Evolutionary conservation across 805 yeast species (phyloP), one percentile per base, ranked within the genome.

Genomic region (Candida silvatica): DNA sequence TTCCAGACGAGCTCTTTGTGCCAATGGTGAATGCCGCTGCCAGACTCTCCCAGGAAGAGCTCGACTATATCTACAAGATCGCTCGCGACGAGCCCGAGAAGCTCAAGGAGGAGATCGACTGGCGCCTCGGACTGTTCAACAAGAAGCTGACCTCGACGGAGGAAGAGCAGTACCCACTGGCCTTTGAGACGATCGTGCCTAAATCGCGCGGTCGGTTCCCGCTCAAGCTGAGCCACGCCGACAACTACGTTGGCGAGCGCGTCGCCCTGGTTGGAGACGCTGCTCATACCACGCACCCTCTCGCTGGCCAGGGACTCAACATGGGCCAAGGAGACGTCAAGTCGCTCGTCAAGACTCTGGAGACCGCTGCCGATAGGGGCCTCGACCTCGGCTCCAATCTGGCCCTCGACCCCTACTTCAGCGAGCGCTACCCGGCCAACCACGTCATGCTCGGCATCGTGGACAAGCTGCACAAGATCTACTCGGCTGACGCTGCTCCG

Each of bases 211-310:
- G 95, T 0, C 68, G 81, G 31, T 92, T 92, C 64, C 98, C 98
- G 17, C 64, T 92, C 44, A 78, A 79, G 46, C 59, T 90, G 62
- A 77, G 87, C 16, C 97, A 92, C 52, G 94, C 95, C 3, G 97
- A 92, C 50, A 72, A 82, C 1, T 92, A 92, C 53, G 76, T 85
- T 15, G 75, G 75, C 2, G 88, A 83, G 3, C 67, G 97, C 45
- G 70, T 90, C 20, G 97, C 97, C 0, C 62, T 92, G n/a, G 83
- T 90, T 7, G 98, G 98, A 18, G 98, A 92, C 59, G 97, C 98
- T 2, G 97, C 97, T 0, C 98, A 92, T 49, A 81, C 97, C 0
- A 85, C 95, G 2, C 97, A 92, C 55, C 98, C 98, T 3, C 66
- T 92, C 40, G 97, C 97, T 4, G 98, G 98, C 7, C 98, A 92